A percentile compares a stretch with the other conserved stretches of the same genome.
These are phyloP conservation scores for Hypoxylon fuscum DNA, from an alignment of 495 filamentous ascomycete genomes.

Conservation along the genomic window DNA sequence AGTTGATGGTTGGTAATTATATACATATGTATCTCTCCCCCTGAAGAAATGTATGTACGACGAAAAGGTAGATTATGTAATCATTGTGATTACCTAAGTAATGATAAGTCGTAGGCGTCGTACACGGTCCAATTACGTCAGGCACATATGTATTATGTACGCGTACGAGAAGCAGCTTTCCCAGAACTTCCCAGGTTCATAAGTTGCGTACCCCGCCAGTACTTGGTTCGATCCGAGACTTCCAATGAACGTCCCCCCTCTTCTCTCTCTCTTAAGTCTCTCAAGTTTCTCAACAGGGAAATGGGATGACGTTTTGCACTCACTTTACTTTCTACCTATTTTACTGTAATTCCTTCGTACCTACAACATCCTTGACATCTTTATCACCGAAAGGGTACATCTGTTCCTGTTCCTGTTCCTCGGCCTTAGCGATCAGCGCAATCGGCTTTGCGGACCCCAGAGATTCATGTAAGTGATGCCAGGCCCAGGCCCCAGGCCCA, in stretches of 20 bases:
- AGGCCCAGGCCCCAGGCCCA: conserved; percentile 33
- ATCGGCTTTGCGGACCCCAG: too few relatives aligned
- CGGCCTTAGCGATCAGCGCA: conserved; percentile 33
- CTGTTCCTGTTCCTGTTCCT: conserved; percentile 21
- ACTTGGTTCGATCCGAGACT: conserved; percentile 13
- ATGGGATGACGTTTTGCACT: conserved; percentile 25
- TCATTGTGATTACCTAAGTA: too few relatives aligned
- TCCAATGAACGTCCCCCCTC: too few relatives aligned
- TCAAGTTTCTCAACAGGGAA: not conserved
- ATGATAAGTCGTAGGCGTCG: not conserved
- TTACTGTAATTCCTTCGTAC: not conserved
- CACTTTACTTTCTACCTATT: conserved; percentile 3
- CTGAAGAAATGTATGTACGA: too few relatives aligned
- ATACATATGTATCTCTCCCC: too few relatives aligned
- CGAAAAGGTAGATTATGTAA: too few relatives aligned
- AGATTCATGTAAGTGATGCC: conserved; percentile 37
- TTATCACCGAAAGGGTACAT: conserved; percentile 25
- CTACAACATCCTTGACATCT: too few relatives aligned
- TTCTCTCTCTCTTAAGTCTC: not conserved
- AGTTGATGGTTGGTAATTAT: too few relatives aligned
- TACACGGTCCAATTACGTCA: conserved; percentile 28
- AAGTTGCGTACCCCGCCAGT: conserved; percentile 12
- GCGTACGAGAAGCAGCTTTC: not conserved
- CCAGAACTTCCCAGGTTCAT: too few relatives aligned
- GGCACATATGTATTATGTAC: conserved; percentile 3